Percentiles rank a stretch among this genome's conserved stretches.
Evolutionary conservation across 331 rosid genomes (phyloP).

Genomic region (Quercus tomentella): DNA sequence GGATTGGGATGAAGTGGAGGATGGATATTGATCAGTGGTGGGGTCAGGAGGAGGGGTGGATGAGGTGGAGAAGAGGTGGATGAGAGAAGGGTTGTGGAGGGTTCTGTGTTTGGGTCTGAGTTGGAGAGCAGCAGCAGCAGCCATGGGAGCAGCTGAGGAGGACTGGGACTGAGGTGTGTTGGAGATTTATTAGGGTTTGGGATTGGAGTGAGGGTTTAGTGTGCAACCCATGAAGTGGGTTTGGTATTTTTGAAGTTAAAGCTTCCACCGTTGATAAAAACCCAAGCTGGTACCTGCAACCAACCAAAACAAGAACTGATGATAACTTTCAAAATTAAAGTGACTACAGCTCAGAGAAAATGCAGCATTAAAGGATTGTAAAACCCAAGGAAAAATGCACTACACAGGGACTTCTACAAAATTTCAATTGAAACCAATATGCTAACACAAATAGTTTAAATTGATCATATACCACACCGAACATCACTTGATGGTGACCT

Average conservation of each 20-base stretch:
- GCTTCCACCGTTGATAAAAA: not conserved
- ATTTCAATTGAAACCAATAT: too few species aligned
- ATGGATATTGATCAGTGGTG: conserved; percentile 15
- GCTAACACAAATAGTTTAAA: too few species aligned
- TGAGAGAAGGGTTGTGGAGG: conserved; percentile 21
- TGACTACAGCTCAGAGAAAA: too few species aligned
- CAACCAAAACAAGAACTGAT: too few species aligned
- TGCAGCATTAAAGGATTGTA: too few species aligned
- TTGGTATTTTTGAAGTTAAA: not conserved
- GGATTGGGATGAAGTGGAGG: conserved; percentile 14
- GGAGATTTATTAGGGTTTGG: conserved; percentile 2
- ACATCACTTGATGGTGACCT: too few species aligned
- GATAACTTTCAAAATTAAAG: too few species aligned
- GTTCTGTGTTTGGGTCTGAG: conserved; percentile 18
- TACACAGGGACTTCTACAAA: too few species aligned
- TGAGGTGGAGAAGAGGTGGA: conserved; percentile 32
- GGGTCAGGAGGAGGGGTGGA: conserved; percentile 12
- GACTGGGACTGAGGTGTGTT: not conserved
- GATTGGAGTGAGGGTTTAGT: conserved; percentile 12
- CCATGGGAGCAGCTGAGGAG: conserved; percentile 25
- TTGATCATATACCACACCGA: too few species aligned
- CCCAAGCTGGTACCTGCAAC: too few species aligned
- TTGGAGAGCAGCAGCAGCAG: conserved; percentile 47
- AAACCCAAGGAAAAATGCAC: too few species aligned
- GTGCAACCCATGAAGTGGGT: not conserved